Conservation (phyloP, 441 rosid genomes). For the Oxalis stricta region DNA sequence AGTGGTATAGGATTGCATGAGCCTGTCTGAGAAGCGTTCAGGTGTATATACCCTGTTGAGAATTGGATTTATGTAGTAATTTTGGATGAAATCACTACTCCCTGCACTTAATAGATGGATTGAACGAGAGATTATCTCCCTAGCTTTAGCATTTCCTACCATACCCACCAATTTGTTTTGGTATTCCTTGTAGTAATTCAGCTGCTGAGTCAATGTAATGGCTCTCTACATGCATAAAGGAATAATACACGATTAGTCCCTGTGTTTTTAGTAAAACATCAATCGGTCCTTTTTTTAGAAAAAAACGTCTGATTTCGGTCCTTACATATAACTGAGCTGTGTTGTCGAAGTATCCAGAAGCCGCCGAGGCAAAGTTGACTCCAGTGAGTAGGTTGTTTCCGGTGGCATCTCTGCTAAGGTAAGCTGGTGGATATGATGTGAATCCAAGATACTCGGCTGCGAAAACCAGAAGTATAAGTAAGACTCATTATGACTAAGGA, state of each 20-base stretch:
- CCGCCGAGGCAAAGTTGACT: slow-evolving; percentile 86
- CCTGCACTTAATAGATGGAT: slow-evolving; percentile 88
- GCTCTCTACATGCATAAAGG: slow-evolving; percentile 35
- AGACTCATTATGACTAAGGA: no score
- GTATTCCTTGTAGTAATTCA: slow-evolving; percentile 65
- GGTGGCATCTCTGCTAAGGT: slow-evolving; percentile 58
- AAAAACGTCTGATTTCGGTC: no score
- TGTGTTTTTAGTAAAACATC: no score
- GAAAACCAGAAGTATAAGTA: no score
- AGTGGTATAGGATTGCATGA: slow-evolving; percentile 49
- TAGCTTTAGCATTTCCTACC: slow-evolving; percentile 36
- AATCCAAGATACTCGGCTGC: slow-evolving; percentile 91
- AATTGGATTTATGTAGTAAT: slow-evolving; percentile 64
- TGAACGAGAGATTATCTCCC: slow-evolving; percentile 32
- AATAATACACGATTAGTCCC: neutral
- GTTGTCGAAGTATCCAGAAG: slow-evolving; percentile 66
- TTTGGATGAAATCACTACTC: slow-evolving; percentile 80
- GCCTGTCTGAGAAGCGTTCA: slow-evolving; percentile 53
- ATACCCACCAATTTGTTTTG: slow-evolving; percentile 36
- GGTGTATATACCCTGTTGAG: slow-evolving; percentile 39
- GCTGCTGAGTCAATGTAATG: slow-evolving; percentile 63
- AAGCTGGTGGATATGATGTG: slow-evolving; percentile 68
- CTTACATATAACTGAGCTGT: slow-evolving; percentile 65
- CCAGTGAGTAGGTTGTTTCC: slow-evolving; percentile 48
- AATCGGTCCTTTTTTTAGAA: no score